phyloP scores from a whole-genome alignment of 176 grass and related monocot genomes.

The Oryza australiensis region DNA sequence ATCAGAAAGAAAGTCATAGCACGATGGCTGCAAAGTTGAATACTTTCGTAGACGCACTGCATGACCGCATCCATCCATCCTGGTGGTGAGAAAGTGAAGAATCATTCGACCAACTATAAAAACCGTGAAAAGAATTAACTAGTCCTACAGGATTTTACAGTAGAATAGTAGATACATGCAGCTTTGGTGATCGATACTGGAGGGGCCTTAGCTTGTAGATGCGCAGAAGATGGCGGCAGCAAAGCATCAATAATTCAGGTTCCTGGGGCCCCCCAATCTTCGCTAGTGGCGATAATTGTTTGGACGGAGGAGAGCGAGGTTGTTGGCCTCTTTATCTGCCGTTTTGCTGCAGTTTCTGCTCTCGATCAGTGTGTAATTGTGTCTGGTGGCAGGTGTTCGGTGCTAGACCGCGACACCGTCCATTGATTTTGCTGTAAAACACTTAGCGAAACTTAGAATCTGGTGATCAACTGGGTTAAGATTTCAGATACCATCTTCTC shows the following conservation, averaged over 20 bases:
- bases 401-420: constrained; percentile 11
- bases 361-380: not conserved
- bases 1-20: not conserved
- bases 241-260: constrained; percentile 24
- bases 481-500: not conserved
- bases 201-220: not conserved
- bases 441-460: not conserved
- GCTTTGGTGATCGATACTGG: not conserved
- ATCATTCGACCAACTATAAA: not conserved
- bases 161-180: not conserved
- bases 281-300: not conserved
- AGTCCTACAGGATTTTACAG: not conserved
- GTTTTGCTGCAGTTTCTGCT: not conserved
- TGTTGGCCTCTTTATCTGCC: not conserved
- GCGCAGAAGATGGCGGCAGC: not conserved
- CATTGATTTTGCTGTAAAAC: not conserved
- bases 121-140: not conserved
- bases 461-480: not conserved
- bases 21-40: not conserved
- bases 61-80: not conserved
- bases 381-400: constrained; percentile 31
- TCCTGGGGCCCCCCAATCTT: not conserved
- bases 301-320: not conserved
- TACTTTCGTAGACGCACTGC: not conserved
- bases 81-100: not conserved